These are phyloP conservation scores for Nelumbo lutea DNA, from an alignment of 164 flowering plant species.

Conservation along the genomic window DNA sequence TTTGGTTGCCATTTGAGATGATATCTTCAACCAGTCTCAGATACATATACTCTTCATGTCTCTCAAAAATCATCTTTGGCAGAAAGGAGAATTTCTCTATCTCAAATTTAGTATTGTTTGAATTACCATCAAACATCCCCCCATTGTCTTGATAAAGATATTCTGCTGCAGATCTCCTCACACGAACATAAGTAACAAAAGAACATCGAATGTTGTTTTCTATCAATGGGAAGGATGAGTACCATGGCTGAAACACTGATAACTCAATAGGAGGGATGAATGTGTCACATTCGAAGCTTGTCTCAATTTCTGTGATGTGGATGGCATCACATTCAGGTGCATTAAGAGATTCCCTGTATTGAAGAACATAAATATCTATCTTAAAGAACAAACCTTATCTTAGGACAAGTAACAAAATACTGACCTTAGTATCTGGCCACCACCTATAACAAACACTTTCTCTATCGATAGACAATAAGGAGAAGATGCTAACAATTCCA, in stretches of 20 bases:
- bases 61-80: constrained; percentile 75
- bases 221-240: constrained; percentile 63
- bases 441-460: constrained; percentile 84
- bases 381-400: not conserved
- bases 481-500: constrained; percentile 68
- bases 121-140: constrained; percentile 15
- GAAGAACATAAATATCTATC: constrained; percentile 3
- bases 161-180: constrained; percentile 40
- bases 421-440: constrained; percentile 79
- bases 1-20: constrained; percentile 52
- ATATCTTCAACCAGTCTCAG: constrained; percentile 72
- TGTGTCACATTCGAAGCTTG: constrained; percentile 75
- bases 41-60: constrained; percentile 76
- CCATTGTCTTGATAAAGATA: constrained; percentile 24
- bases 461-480: constrained; percentile 82
- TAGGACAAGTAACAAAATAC: constrained; percentile 9
- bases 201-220: constrained; percentile 63
- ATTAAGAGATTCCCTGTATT: constrained; percentile 73
- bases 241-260: constrained; percentile 74
- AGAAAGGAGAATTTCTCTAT: constrained; percentile 54
- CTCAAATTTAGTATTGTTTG: constrained; percentile 37
- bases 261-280: constrained; percentile 74
- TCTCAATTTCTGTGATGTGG: constrained; percentile 77
- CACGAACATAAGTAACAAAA: constrained; percentile 73
- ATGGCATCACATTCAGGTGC: constrained; percentile 79